These are phyloP conservation scores for Trypanosoma mega DNA, from an alignment of 208 protist genomes.

Conservation along the genomic window DNA sequence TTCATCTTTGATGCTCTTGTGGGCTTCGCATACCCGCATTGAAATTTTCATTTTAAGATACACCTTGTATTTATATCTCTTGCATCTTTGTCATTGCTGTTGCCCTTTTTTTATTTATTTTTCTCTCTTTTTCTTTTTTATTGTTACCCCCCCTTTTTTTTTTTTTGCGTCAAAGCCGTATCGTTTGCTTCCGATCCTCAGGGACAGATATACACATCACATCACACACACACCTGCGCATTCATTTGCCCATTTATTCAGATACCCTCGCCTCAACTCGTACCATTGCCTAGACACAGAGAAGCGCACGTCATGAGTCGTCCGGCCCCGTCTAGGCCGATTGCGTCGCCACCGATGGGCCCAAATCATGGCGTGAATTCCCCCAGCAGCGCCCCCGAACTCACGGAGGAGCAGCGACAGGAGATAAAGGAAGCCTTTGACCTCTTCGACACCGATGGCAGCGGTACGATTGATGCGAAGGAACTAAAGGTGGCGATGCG, in stretches of 20 bases:
- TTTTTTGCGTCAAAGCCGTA: too few relatives aligned
- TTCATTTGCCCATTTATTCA: too few relatives aligned
- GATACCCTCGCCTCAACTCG: too few relatives aligned
- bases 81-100: background rate
- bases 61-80: too few relatives aligned
- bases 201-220: too few relatives aligned
- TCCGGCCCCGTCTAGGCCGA: background rate
- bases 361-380: background rate
- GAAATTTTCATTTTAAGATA: background rate
- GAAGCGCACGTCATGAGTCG: too few relatives aligned
- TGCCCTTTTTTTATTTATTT: background rate
- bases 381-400: constrained; percentile 22
- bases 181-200: too few relatives aligned
- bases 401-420: constrained; percentile 84
- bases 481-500: constrained; percentile 94
- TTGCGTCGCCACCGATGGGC: background rate
- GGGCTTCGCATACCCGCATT: background rate
- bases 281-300: too few relatives aligned
- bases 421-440: constrained; percentile 97
- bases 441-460: constrained; percentile 96
- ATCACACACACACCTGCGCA: too few relatives aligned
- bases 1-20: background rate
- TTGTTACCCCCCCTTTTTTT: background rate
- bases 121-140: background rate
- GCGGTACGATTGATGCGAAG: constrained; percentile 91